Base-by-base conservation (phyloP, 768 basidiomycete genomes). In the Macrolepiota fuliginosa region DNA sequence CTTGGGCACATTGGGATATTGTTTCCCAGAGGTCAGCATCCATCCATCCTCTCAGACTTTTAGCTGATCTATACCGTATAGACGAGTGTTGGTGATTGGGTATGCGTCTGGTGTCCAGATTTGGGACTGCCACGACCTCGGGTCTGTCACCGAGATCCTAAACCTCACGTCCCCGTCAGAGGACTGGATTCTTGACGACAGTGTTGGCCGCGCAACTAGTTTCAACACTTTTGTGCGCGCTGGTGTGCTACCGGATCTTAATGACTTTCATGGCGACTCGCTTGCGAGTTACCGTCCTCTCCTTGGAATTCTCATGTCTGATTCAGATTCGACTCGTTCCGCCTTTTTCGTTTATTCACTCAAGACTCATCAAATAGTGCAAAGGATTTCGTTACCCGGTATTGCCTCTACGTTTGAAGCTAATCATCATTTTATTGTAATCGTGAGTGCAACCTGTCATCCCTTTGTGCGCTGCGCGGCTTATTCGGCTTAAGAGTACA, bases 121-220 rank as follows among this genome's bases (percentile, higher is more conserved):
- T 19, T 89, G 87, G 86, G 86, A 88, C 64, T 83, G 83, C 65
- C 77, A 81, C 12, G 76, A 82, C 62, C 70, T 89, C 9, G 81
- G 73, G 3, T 65, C 69, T 0, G 63, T 76, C 0, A 55, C 58
- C 65, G 87, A 89, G 65, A 63, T 88, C 2, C 69, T 90, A 61
- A 84, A 88, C 62, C 61, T 89, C 36, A 64, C 66, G 17, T 63
- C 69, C 35, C 63, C 65, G 29, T 25, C 55, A 11, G 47, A 50
- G 1, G 67, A 68, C 45, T 70, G 65, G 65, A 53, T 32, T 10
- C 25, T 40, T 11, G 50, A 54, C 17, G 35, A 32, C 7, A 3
- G 22, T n/a, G 58, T 29, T 22, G 57, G 45, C 29, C 25, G 50
- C 17, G 7, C 24, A 2, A 17, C 52, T 32, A 17, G 36, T 10